A percentile compares a stretch with the other conserved stretches of the same genome.
Conservation (phyloP, 2,329 filamentous ascomycete genomes). For the Beauveria varroae region DNA sequence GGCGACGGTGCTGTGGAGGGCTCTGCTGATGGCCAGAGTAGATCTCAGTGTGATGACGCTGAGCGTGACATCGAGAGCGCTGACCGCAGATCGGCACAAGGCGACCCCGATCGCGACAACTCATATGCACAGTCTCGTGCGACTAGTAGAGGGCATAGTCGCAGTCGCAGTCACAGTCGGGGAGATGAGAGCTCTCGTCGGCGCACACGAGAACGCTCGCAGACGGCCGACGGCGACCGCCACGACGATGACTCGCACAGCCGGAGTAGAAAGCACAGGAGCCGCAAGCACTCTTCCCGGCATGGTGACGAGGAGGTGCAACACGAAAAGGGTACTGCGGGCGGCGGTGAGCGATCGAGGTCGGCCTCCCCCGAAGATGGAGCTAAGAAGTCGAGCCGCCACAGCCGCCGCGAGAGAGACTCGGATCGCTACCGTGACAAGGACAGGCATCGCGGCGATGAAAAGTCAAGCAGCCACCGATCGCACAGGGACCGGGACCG, state of each 20-base stretch:
- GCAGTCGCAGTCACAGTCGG: constrained; percentile 23
- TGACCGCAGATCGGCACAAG: constrained; percentile 10
- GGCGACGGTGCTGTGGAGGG: constrained; percentile 18
- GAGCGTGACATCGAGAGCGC: constrained; percentile 12
- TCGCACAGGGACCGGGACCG: constrained; percentile 31
- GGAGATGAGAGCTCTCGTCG: constrained; percentile 40
- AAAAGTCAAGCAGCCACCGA: constrained; percentile 32
- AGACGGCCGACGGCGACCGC: constrained; percentile 40
- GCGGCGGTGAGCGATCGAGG: constrained; percentile 48
- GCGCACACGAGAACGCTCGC: constrained; percentile 49
- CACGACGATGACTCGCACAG: constrained; percentile 34
- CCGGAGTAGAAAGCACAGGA: constrained; percentile 44
- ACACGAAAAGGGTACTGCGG: constrained; percentile 23
- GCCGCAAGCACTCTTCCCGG: constrained; percentile 31
- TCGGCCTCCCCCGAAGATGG: constrained; percentile 57
- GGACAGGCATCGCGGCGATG: constrained; percentile 40
- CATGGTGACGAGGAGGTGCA: constrained; percentile 38
- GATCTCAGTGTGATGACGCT: constrained; percentile 15
- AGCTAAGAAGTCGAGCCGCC: constrained; percentile 45
- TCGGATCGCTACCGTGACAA: constrained; percentile 33
- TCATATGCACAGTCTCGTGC: constrained; percentile 28
- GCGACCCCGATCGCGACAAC: constrained; percentile 17
- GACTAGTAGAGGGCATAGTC: constrained; percentile 22
- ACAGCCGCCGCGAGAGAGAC: constrained; percentile 52
- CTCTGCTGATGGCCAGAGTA: constrained; percentile 7